Evolutionary conservation across 148 eudicot species (phyloP).

Genomic region (Persicaria maculosa): DNA sequence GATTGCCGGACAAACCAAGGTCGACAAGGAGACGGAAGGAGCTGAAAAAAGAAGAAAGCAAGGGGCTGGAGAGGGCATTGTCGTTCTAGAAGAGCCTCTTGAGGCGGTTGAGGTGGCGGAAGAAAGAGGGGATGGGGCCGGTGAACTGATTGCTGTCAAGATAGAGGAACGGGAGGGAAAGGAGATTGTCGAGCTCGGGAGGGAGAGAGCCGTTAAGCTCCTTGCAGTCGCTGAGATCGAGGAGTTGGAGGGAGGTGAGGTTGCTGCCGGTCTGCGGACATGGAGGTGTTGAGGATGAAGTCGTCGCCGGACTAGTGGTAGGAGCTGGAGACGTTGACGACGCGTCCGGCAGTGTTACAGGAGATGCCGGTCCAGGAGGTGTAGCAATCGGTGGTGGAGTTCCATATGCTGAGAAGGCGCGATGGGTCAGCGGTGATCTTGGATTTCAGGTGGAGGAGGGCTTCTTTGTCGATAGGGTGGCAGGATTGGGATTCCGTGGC

Average conservation of each 20-base stretch:
- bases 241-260: conserved; percentile 44
- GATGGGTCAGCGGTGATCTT: conserved; percentile 66
- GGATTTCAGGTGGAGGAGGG: conserved; percentile 48
- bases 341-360: conserved; percentile 51
- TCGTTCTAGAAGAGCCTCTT: conserved; percentile 32
- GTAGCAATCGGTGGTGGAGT: conserved; percentile 62
- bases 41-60: conserved; percentile 32
- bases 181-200: conserved; percentile 43
- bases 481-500: conserved; percentile 30
- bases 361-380: conserved; percentile 56
- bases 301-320: conserved; percentile 49
- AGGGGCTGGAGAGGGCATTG: conserved; percentile 42
- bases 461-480: conserved; percentile 45
- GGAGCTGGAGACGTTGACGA: conserved; percentile 51
- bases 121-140: conserved; percentile 48
- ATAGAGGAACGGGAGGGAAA: conserved; percentile 32
- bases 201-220: conserved; percentile 50
- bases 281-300: conserved; percentile 51
- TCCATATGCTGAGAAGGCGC: conserved; percentile 46
- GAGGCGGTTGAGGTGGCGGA: conserved; percentile 32
- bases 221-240: conserved; percentile 66
- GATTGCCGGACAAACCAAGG: conserved; percentile 51
- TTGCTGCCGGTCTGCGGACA: conserved; percentile 67
- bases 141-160: conserved; percentile 46
- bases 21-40: conserved; percentile 27